Base-by-base conservation (phyloP, 805 yeast genomes). In the Teunomyces lycoperdinae region DNA sequence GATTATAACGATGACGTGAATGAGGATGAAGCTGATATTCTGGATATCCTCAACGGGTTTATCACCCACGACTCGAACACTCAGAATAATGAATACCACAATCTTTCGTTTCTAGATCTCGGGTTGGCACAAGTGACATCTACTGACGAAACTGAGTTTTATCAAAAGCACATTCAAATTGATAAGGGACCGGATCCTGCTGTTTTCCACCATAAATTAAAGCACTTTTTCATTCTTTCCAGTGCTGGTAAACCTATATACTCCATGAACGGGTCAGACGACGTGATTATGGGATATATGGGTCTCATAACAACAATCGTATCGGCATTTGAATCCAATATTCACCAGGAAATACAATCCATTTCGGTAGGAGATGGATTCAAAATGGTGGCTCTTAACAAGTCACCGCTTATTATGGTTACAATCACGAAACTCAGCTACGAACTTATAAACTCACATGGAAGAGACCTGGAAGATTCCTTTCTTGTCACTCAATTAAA, bases 191-290 rank as follows among this genome's bases (percentile, higher is more conserved):
- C 43, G 3, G 48, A 42, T 30, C 35, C 33, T 9, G 31, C 8
- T 8, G 42, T 38, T 5, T 71, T 73, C 50, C 66, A 62, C 46
- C 33, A 48, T 16, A 73, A 70, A 42, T 55, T 68, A 46, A 89
- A 89, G 62, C 95, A 89, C 50, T 87, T 85, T 58, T 85, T 88
- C 55, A 79, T 90, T 3, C 70, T 90, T 8, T 87, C 96, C 0
- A 70, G 83, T 2, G 96, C 97, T 1, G 97, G 97, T 0, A 90
- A 90, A 61, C 96, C 96, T 2, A 84, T 90, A 5, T 90, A 85
- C 64, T 80, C 95, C 1, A 72, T 84, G 74, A 80, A 83, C 60
- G 95, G 94, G 2, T 70, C 81, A 2, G 91, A 87, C 45, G 84
- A 81, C 32, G 64, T 81, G 11, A 72, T 85, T 2, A 67, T 87